Base-by-base conservation (phyloP, 2,329 filamentous ascomycete species). In the Leptographium flavum region DNA sequence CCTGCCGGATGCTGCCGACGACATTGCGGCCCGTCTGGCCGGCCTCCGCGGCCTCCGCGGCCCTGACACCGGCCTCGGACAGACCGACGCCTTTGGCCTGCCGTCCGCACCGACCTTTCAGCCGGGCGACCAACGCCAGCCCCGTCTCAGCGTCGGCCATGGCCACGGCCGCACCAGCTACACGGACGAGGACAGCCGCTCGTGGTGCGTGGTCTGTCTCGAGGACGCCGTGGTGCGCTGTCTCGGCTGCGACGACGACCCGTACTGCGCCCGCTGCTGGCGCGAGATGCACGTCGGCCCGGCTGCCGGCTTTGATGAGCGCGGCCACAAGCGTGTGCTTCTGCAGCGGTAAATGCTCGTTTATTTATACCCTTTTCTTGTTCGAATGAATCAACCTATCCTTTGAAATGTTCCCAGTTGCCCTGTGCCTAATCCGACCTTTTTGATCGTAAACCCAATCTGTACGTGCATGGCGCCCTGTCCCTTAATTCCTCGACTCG, bases 401-500 rank as follows among this genome's bases (percentile, higher is more conserved):
- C n/a, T n/a, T n/a, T n/a, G n/a, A n/a, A n/a, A n/a, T n/a, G n/a
- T n/a, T n/a, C n/a, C n/a, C n/a, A n/a, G n/a, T n/a, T n/a, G n/a
- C n/a, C n/a, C n/a, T n/a, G n/a, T n/a, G n/a, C n/a, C n/a, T n/a
- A n/a, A n/a, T n/a, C n/a, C n/a, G n/a, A n/a, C n/a, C n/a, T n/a
- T n/a, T n/a, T n/a, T n/a, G n/a, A n/a, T n/a, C n/a, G n/a, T n/a
- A n/a, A n/a, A n/a, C n/a, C n/a, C n/a, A n/a, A n/a, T n/a, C n/a
- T n/a, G n/a, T n/a, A n/a, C n/a, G n/a, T n/a, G n/a, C n/a, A n/a
- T n/a, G n/a, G n/a, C n/a, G n/a, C n/a, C n/a, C n/a, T n/a, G n/a
- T n/a, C n/a, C 83, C 1, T 82, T 85, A 42, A 94, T 81, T 58
- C 94, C 87, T 59, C 90, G 77, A 87, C 87, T 95, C 1, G 83